phyloP scores from a whole-genome alignment of 768 basidiomycete genomes.

The Heimioporus sp. region DNA sequence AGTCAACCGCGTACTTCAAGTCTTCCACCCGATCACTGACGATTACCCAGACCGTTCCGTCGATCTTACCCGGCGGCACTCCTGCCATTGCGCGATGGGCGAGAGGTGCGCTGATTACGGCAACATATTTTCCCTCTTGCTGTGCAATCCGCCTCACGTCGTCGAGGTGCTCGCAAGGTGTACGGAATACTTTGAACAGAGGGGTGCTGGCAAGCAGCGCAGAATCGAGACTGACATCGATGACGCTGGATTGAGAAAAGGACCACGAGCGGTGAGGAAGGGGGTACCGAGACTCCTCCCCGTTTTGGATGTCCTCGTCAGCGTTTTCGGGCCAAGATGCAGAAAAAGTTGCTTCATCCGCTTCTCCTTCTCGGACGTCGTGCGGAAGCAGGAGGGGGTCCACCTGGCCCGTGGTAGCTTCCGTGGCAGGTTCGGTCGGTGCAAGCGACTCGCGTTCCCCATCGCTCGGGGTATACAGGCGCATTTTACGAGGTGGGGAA shows the following conservation, averaged over 20 bases:
- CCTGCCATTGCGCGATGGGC: conserved; percentile 22
- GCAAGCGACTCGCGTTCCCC: conserved; percentile 25
- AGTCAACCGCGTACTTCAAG: conserved; percentile 31
- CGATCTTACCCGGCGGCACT: conserved; percentile 15
- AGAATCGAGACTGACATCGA: conserved; percentile 24
- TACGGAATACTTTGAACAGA: conserved; percentile 33
- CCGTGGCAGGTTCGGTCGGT: conserved; percentile 30
- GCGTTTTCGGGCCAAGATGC: conserved; percentile 8
- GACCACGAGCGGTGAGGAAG: conserved; percentile 25
- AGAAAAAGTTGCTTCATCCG: conserved; percentile 2
- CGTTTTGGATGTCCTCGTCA: conserved; percentile 6
- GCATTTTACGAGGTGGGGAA: conserved; percentile 30
- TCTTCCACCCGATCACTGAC: conserved; percentile 33
- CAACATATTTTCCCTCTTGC: conserved; percentile 32
- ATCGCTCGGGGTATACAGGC: conserved; percentile 20
- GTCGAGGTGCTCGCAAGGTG: conserved; percentile 27
- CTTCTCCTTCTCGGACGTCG: conserved; percentile 8
- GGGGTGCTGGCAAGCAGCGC: conserved; percentile 31
- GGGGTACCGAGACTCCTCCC: conserved; percentile 15
- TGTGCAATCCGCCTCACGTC: conserved; percentile 24
- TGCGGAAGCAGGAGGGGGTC: neutral
- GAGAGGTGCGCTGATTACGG: conserved; percentile 24
- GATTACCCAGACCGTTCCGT: conserved; percentile 30
- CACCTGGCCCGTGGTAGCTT: conserved; percentile 8
- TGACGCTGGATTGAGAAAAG: conserved; percentile 23